Evolutionary conservation across 2,329 filamentous ascomycete genomes (phyloP).

Genomic region (Verticillium zaregamsianum): DNA sequence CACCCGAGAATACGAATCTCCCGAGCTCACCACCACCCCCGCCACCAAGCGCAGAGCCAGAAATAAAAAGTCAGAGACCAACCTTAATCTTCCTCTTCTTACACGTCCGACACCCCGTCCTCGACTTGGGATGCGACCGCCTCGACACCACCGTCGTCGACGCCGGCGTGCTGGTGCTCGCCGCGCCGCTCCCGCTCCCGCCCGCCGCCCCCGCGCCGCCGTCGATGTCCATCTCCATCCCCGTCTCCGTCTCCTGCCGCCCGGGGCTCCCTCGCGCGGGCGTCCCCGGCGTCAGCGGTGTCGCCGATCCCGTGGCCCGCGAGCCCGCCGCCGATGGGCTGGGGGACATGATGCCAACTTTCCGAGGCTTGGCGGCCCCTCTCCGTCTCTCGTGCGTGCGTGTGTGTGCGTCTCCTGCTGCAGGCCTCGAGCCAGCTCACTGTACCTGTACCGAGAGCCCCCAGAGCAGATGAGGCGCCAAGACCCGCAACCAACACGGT

Average conservation of each 20-base stretch:
- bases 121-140: constrained; percentile 51
- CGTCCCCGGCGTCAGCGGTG: constrained; percentile 1
- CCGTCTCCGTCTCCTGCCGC: not conserved
- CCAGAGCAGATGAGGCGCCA: too few relatives aligned
- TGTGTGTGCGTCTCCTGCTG: not conserved
- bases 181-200: not conserved
- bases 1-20: not conserved
- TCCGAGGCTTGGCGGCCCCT: too few relatives aligned
- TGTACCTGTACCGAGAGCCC: too few relatives aligned
- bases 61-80: constrained; percentile 1
- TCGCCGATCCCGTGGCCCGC: not conserved
- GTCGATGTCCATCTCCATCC: not conserved
- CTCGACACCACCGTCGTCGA: constrained; percentile 24
- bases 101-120: constrained; percentile 49
- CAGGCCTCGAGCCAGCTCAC: too few relatives aligned
- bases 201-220: not conserved
- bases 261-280: not conserved
- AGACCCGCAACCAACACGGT: too few relatives aligned
- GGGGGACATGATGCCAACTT: not conserved
- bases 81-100: constrained; percentile 49
- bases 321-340: not conserved
- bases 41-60: not conserved
- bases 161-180: not conserved
- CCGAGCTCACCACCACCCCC: not conserved
- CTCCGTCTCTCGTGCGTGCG: not conserved